Conservation (phyloP, 164 flowering plant species). For the Tetrastigma voinierianum region DNA sequence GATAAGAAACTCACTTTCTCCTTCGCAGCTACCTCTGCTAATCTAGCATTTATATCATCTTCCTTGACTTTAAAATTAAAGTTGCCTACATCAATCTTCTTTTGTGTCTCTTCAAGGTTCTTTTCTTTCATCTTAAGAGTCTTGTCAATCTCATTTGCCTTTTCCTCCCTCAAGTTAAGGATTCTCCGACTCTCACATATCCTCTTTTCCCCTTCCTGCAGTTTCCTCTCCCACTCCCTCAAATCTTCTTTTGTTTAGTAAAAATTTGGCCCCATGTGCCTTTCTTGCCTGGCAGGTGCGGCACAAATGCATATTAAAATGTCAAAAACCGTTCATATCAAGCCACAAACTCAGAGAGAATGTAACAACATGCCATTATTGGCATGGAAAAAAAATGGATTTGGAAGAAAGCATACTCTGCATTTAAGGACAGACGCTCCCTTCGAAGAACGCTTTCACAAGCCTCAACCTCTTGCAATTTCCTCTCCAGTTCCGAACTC, state of each 20-base stretch:
- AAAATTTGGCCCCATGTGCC: constrained; percentile 53
- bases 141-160: constrained; percentile 56
- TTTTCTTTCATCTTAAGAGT: constrained; percentile 48
- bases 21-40: constrained; percentile 41
- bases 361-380: constrained; percentile 1
- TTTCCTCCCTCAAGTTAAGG: constrained; percentile 66
- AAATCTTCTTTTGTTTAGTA: constrained; percentile 69
- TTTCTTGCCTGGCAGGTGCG: constrained; percentile 55
- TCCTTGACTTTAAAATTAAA: constrained; percentile 48
- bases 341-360: background rate
- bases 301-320: background rate
- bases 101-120: constrained; percentile 52
- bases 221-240: constrained; percentile 73
- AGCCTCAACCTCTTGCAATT: constrained; percentile 65
- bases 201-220: constrained; percentile 69
- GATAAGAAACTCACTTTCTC: constrained; percentile 55
- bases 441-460: constrained; percentile 67
- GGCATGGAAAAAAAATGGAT: background rate
- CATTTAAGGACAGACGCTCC: constrained; percentile 56
- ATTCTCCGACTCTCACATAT: constrained; percentile 51
- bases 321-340: background rate
- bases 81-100: constrained; percentile 37
- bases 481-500: constrained; percentile 66
- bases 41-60: constrained; percentile 45
- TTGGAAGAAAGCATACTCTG: constrained; percentile 57